Percentiles rank a stretch among this genome's conserved stretches.
phyloP scores from a whole-genome alignment of 164 flowering plant genomes.

The Nelumbo lutea region DNA sequence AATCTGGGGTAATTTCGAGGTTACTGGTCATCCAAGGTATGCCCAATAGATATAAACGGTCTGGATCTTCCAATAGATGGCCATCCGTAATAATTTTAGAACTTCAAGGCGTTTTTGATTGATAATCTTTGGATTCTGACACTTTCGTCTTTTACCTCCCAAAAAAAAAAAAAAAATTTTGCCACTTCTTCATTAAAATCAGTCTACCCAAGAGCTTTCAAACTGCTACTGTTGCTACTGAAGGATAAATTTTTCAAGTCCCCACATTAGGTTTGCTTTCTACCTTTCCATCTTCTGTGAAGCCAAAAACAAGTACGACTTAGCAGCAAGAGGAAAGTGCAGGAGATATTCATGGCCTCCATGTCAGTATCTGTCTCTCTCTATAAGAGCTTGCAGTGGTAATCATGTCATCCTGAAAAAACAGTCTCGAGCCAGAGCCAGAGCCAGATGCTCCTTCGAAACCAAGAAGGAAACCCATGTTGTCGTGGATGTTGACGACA shows the following conservation, averaged over 20 bases:
- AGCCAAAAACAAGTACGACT: background rate
- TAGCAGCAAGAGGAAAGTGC: background rate
- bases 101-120: no score
- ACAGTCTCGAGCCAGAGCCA: constrained; percentile 13
- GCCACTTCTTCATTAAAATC: background rate
- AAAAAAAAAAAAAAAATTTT: background rate
- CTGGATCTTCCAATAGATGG: no score
- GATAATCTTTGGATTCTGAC: no score
- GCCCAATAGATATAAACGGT: no score
- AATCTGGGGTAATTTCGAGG: no score
- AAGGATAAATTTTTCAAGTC: constrained; percentile 30
- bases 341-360: constrained; percentile 35
- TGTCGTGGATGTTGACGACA: constrained; percentile 18
- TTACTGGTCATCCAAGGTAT: no score
- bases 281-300: constrained; percentile 5
- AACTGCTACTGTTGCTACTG: background rate
- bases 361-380: constrained; percentile 39
- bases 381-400: constrained; percentile 37
- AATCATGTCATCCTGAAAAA: constrained; percentile 32
- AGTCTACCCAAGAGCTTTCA: no score
- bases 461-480: constrained; percentile 26
- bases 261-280: constrained; percentile 19
- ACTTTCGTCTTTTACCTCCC: no score
- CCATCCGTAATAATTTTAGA: no score
- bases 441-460: constrained; percentile 16